These are phyloP conservation scores for Taiwanofungus camphoratus DNA, from an alignment of 1,284 basidiomycete genomes.

Conservation along the genomic window DNA sequence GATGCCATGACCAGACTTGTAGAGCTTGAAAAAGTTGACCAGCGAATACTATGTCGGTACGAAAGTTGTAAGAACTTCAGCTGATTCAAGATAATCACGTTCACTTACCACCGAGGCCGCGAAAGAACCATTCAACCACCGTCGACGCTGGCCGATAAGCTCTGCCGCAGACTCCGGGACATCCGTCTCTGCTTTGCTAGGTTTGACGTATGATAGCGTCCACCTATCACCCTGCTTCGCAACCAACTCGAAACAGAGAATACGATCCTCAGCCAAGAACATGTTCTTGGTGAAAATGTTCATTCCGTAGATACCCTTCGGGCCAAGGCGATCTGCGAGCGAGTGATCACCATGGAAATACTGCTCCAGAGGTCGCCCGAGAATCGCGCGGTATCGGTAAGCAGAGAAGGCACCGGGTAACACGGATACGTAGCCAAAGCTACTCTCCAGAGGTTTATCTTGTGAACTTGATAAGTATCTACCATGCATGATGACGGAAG, in stretches of 20 bases:
- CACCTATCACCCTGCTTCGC: conserved; percentile 85
- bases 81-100: neutral
- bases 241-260: conserved; percentile 94
- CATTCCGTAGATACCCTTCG: conserved; percentile 96
- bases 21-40: conserved; percentile 92
- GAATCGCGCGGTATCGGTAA: conserved; percentile 88
- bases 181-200: conserved; percentile 92
- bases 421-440: conserved; percentile 94
- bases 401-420: conserved; percentile 96
- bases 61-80: neutral
- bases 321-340: conserved; percentile 85
- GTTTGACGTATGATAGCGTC: conserved; percentile 93
- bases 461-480: conserved; percentile 8
- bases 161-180: conserved; percentile 89
- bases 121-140: conserved; percentile 97
- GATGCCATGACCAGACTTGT: conserved; percentile 78
- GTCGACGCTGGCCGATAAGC: conserved; percentile 91
- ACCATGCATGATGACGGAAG: neutral
- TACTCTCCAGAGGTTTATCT: conserved; percentile 93
- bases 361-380: conserved; percentile 89
- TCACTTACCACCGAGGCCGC: conserved; percentile 84
- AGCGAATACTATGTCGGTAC: conserved; percentile 65
- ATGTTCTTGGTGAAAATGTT: conserved; percentile 97
- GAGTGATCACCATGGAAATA: conserved; percentile 99
- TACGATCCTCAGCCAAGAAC: conserved; percentile 94